phyloP scores from a whole-genome alignment of 352 stramenopile species.

The Globisporangium acanthophoron region DNA sequence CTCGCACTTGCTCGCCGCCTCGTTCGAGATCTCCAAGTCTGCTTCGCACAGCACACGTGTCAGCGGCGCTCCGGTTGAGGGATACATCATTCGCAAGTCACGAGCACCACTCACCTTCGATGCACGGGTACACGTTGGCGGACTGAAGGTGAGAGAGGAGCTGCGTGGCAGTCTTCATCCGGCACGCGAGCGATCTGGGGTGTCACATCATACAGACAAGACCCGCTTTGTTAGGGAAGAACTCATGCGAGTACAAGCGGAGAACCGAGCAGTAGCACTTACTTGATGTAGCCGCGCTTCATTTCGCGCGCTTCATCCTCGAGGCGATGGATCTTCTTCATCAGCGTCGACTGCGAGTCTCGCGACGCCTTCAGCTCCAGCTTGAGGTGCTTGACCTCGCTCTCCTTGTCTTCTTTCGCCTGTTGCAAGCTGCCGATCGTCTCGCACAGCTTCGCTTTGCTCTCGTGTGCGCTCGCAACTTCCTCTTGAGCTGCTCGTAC shows the following conservation, averaged over 20 bases:
- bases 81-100: background rate
- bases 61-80: background rate
- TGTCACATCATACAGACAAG: background rate
- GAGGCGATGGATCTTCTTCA: constrained; percentile 37
- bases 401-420: constrained; percentile 32
- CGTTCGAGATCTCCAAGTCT: constrained; percentile 12
- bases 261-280: background rate
- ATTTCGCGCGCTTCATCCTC: constrained; percentile 26
- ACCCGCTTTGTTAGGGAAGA: background rate
- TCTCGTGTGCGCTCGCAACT: constrained; percentile 29
- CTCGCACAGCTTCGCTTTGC: constrained; percentile 49
- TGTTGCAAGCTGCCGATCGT: constrained; percentile 55
- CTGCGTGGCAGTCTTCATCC: constrained; percentile 44
- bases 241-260: background rate
- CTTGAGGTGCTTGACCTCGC: constrained; percentile 38
- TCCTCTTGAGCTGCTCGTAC: constrained; percentile 47
- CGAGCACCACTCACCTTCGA: constrained; percentile 10
- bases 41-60: background rate
- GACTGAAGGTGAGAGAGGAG: constrained; percentile 39
- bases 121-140: constrained; percentile 11
- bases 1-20: constrained; percentile 19
- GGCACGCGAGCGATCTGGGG: constrained; percentile 46
- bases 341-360: constrained; percentile 38
- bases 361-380: constrained; percentile 36
- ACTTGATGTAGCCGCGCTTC: constrained; percentile 64